Percentiles rank a stretch among this genome's conserved stretches.
phyloP scores from a whole-genome alignment of 371 early-diverging fungal genomes.

The Saksenaea oblongispora region DNA sequence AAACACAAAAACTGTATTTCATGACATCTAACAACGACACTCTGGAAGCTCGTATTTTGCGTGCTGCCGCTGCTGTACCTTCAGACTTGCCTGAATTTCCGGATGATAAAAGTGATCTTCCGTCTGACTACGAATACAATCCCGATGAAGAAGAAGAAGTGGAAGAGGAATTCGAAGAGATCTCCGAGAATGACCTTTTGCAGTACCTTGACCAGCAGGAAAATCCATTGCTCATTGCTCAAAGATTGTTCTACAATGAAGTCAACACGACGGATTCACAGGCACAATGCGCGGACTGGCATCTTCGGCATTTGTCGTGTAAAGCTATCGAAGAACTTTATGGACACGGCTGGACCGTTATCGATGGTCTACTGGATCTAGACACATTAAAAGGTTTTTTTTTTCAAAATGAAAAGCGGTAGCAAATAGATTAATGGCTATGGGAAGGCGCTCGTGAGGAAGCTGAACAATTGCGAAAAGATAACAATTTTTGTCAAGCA shows the following conservation, averaged over 20 bases:
- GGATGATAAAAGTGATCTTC: slow-evolving; percentile 59
- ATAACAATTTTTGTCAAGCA: slow-evolving; percentile 34
- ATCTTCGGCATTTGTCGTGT: slow-evolving; percentile 27
- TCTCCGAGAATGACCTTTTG: slow-evolving; percentile 56
- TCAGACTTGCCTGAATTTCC: slow-evolving; percentile 56
- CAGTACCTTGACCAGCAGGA: slow-evolving; percentile 52
- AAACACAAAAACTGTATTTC: background rate
- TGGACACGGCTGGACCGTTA: slow-evolving; percentile 52
- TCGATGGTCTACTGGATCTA: slow-evolving; percentile 52
- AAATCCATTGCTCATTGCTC: slow-evolving; percentile 47
- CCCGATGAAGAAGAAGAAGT: slow-evolving; percentile 47
- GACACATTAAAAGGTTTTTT: slow-evolving; percentile 33
- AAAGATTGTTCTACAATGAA: slow-evolving; percentile 52
- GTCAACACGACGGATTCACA: slow-evolving; percentile 42
- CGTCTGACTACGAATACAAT: slow-evolving; percentile 63
- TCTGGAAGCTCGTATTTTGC: slow-evolving; percentile 41
- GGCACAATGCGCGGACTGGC: slow-evolving; percentile 18
- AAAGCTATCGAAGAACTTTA: slow-evolving; percentile 51
- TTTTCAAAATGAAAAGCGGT: background rate
- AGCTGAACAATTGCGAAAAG: slow-evolving; percentile 25
- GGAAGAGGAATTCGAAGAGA: slow-evolving; percentile 53
- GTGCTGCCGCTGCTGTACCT: slow-evolving; percentile 15
- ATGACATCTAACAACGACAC: background rate
- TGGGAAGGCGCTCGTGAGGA: slow-evolving; percentile 32
- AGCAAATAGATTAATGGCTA: background rate